Evolutionary conservation across 2,329 filamentous ascomycete species (phyloP).

Genomic region (Xylaria sp.): DNA sequence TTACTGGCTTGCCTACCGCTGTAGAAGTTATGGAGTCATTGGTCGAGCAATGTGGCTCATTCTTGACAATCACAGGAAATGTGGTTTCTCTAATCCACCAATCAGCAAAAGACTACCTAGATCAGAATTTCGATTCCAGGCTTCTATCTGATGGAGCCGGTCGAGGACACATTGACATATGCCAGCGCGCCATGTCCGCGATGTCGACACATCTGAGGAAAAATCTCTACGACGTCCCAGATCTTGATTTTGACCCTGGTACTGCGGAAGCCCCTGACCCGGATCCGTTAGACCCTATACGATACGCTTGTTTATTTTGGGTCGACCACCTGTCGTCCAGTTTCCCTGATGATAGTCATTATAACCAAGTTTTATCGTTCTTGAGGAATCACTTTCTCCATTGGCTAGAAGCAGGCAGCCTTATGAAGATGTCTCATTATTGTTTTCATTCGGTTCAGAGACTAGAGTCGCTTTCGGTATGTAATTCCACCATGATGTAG

Average conservation of each 20-base stretch:
- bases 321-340: background rate
- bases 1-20: background rate
- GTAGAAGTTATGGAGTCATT: background rate
- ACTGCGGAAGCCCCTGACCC: background rate
- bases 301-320: background rate
- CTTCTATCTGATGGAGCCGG: background rate
- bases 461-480: background rate
- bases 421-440: background rate
- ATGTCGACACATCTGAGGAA: background rate
- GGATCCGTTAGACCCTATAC: background rate
- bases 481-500: background rate
- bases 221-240: background rate
- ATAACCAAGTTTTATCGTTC: background rate
- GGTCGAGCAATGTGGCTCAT: background rate
- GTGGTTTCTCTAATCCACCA: background rate
- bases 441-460: background rate
- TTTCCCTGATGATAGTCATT: background rate
- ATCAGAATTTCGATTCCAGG: background rate
- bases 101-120: background rate
- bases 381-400: background rate
- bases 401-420: background rate
- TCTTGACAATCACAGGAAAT: background rate
- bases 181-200: background rate
- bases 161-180: background rate
- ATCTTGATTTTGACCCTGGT: background rate